Percentiles rank a stretch among this genome's conserved stretches.
phyloP scores from a whole-genome alignment of 495 filamentous ascomycete genomes.

The Aspergillus avenaceus region DNA sequence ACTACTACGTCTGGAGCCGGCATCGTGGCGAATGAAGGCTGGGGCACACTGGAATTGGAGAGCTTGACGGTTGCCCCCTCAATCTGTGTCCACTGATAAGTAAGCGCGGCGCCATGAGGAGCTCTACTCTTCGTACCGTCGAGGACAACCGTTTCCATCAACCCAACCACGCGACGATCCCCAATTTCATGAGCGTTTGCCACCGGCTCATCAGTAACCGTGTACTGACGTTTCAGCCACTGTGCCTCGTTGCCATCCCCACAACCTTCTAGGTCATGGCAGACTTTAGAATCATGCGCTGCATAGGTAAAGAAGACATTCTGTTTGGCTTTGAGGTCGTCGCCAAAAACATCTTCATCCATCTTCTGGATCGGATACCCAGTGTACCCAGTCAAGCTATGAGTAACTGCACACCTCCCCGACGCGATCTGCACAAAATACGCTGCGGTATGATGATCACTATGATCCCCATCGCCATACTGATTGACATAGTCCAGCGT shows the following conservation, averaged over 20 bases:
- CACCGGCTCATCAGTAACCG: background rate
- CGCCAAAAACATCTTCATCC: background rate
- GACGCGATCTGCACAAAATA: slow-evolving; percentile 7
- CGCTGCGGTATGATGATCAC: slow-evolving; percentile 14
- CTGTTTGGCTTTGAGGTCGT: slow-evolving; percentile 4
- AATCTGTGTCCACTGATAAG: slow-evolving; percentile 6
- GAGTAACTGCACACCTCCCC: background rate
- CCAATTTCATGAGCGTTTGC: background rate
- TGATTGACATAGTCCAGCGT: slow-evolving; percentile 8
- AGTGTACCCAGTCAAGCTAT: slow-evolving; percentile 8
- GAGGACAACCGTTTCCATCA: background rate
- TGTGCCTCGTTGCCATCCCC: slow-evolving; percentile 1
- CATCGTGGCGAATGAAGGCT: background rate
- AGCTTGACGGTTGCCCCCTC: background rate
- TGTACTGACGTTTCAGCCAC: slow-evolving; percentile 8
- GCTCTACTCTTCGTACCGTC: slow-evolving; percentile 3
- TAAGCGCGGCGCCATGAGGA: background rate
- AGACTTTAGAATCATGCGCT: slow-evolving; percentile 1
- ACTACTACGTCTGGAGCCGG: background rate
- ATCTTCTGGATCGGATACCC: slow-evolving; percentile 10
- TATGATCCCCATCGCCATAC: slow-evolving; percentile 14
- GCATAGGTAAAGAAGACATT: slow-evolving; percentile 7
- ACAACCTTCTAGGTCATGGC: slow-evolving; percentile 3
- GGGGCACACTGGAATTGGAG: background rate
- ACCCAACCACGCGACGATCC: background rate